Evolutionary conservation across 768 basidiomycete species (phyloP).

Genomic region (Lactarius sanguifluus): DNA sequence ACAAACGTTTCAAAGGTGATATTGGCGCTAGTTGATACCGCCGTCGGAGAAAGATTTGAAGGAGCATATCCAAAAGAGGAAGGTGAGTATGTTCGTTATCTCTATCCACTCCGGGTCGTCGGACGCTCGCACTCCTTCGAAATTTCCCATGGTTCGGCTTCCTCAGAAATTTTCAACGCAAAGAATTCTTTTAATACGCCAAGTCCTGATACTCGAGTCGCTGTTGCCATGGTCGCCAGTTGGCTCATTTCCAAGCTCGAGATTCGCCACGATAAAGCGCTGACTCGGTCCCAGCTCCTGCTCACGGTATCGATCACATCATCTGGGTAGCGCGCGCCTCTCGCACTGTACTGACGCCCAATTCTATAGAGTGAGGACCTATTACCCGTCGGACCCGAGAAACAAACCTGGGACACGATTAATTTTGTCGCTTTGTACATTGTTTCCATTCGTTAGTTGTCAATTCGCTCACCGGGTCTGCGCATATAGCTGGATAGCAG

Average conservation of each 20-base stretch:
- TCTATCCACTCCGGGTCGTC: background rate
- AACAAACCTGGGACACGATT: slow-evolving; percentile 63
- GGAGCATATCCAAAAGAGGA: slow-evolving; percentile 18
- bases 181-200: background rate
- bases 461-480: slow-evolving; percentile 21
- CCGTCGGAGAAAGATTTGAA: slow-evolving; percentile 2
- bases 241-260: slow-evolving; percentile 15
- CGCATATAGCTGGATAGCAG: slow-evolving; percentile 66
- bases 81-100: slow-evolving; percentile 27
- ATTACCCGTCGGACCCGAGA: slow-evolving; percentile 59
- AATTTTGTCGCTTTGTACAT: slow-evolving; percentile 68
- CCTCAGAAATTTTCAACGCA: background rate
- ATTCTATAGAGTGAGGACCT: slow-evolving; percentile 65
- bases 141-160: slow-evolving; percentile 12
- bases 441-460: slow-evolving; percentile 6
- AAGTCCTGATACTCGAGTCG: background rate
- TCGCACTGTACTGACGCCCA: background rate
- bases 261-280: slow-evolving; percentile 13
- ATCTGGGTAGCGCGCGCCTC: background rate
- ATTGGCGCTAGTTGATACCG: background rate
- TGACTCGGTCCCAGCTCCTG: slow-evolving; percentile 4
- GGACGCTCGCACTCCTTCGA: background rate
- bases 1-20: slow-evolving; percentile 2
- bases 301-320: slow-evolving; percentile 15
- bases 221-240: slow-evolving; percentile 15